These are phyloP conservation scores for Debaryomyces subglobosus DNA, from an alignment of 1,139 yeast species.

Conservation along the genomic window DNA sequence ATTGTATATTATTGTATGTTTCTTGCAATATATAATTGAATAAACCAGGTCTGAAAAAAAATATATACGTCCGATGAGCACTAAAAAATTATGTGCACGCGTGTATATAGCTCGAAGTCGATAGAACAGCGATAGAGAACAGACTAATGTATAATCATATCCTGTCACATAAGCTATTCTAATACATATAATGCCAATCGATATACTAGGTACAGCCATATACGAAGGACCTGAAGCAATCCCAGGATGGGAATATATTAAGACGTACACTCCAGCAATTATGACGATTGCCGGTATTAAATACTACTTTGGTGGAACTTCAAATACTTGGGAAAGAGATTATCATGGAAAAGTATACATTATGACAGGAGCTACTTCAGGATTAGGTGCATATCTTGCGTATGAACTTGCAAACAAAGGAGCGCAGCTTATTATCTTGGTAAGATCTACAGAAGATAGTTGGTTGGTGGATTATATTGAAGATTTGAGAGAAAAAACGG, in stretches of 20 bases:
- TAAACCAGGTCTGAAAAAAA: constrained; percentile 3
- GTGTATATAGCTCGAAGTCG: constrained; percentile 1
- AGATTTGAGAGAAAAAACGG: constrained; percentile 70
- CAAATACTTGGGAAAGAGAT: constrained; percentile 89
- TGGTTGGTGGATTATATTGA: constrained; percentile 84
- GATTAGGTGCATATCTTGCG: constrained; percentile 79
- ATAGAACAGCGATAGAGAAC: constrained; percentile 1
- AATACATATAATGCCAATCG: constrained; percentile 69
- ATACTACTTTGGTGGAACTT: constrained; percentile 73
- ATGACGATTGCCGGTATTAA: constrained; percentile 50
- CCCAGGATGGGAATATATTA: constrained; percentile 71
- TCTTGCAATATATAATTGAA: not conserved
- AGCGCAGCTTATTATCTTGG: constrained; percentile 81
- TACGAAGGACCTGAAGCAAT: constrained; percentile 67
- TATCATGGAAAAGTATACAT: constrained; percentile 88
- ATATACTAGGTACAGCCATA: constrained; percentile 66
- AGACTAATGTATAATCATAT: not conserved
- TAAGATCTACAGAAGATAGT: constrained; percentile 61
- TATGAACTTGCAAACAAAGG: constrained; percentile 76
- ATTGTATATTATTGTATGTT: constrained; percentile 25
- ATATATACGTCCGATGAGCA: constrained; percentile 8
- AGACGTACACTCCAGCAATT: constrained; percentile 46
- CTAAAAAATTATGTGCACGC: constrained; percentile 6
- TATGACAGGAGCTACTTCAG: constrained; percentile 83
- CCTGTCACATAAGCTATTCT: not conserved